A percentile compares a stretch with the other conserved stretches of the same genome.
Conservation (phyloP, 2,329 filamentous ascomycete genomes). For the Aspergillus ochraceoroseus region DNA sequence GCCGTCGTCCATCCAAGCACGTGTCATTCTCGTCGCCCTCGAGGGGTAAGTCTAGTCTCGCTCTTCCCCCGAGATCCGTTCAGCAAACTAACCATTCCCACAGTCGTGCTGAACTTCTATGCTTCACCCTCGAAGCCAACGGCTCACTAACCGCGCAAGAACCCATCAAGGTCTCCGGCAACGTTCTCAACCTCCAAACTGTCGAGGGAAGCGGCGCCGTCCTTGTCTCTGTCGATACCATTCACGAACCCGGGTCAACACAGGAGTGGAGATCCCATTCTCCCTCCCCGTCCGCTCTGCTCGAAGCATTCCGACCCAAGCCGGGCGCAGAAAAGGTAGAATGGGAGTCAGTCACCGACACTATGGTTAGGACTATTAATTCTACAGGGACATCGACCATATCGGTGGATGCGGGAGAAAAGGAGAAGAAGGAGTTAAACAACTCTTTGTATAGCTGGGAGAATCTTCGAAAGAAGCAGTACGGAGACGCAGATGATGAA, state of each 20-base stretch:
- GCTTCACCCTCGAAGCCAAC: slow-evolving; percentile 53
- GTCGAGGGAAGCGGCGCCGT: slow-evolving; percentile 30
- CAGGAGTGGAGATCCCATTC: slow-evolving; percentile 33
- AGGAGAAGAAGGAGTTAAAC: slow-evolving; percentile 32
- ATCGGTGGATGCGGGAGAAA: slow-evolving; percentile 24
- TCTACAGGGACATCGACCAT: slow-evolving; percentile 29
- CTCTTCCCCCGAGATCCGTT: not conserved
- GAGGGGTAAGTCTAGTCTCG: slow-evolving; percentile 56
- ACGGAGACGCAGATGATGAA: slow-evolving; percentile 27
- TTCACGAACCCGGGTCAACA: slow-evolving; percentile 51
- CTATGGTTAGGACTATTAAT: slow-evolving; percentile 28
- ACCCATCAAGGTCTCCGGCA: slow-evolving; percentile 57
- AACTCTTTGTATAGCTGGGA: slow-evolving; percentile 39
- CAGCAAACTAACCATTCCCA: slow-evolving; percentile 40
- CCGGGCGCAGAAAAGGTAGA: slow-evolving; percentile 21
- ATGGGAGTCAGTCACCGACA: slow-evolving; percentile 25
- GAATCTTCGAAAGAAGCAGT: slow-evolving; percentile 38
- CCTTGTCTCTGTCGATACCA: slow-evolving; percentile 52
- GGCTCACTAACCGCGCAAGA: slow-evolving; percentile 49
- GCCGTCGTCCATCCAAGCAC: slow-evolving; percentile 15
- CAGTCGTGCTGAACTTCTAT: slow-evolving; percentile 63
- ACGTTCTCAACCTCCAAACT: slow-evolving; percentile 57
- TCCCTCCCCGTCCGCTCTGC: slow-evolving; percentile 20
- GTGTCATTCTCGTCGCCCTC: slow-evolving; percentile 49
- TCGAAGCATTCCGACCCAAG: slow-evolving; percentile 31